A percentile compares a stretch with the other conserved stretches of the same genome.
Conservation (phyloP, 257 asterid genomes). For the Penstemon newberryi region DNA sequence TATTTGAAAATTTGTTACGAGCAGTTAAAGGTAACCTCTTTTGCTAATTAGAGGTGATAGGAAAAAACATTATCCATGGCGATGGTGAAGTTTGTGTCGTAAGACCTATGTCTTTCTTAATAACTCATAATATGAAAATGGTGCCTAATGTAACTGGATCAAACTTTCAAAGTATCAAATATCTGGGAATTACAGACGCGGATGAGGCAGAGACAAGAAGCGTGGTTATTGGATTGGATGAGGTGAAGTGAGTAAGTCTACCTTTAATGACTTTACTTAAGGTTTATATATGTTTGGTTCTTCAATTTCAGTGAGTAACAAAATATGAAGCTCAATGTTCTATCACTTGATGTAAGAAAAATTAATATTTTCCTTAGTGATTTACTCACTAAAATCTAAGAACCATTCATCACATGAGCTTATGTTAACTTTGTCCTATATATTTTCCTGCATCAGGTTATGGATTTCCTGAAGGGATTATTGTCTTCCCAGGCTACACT, state of each 20-base stretch:
- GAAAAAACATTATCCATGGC: too few relatives aligned
- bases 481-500: slow-evolving; percentile 22
- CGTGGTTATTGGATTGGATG: slow-evolving; percentile 12
- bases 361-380: too few relatives aligned
- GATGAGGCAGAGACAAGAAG: not conserved
- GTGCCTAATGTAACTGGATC: not conserved
- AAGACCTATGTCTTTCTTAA: not conserved
- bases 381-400: not conserved
- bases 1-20: too few relatives aligned
- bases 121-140: slow-evolving; percentile 15
- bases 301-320: too few relatives aligned
- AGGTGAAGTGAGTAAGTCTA: slow-evolving; percentile 9
- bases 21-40: too few relatives aligned
- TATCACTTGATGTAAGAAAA: too few relatives aligned
- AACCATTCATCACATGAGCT: too few relatives aligned
- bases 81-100: not conserved
- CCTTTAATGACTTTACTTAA: not conserved
- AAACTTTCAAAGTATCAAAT: not conserved
- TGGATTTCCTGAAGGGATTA: slow-evolving; percentile 18
- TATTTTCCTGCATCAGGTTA: slow-evolving; percentile 17
- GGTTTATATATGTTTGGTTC: too few relatives aligned
- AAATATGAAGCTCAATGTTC: too few relatives aligned
- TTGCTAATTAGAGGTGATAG: too few relatives aligned
- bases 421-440: not conserved
- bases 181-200: not conserved